Evolutionary conservation across 768 basidiomycete genomes (phyloP), one percentile per base, ranked within the genome.

Genomic region (Clathrus columnatus): DNA sequence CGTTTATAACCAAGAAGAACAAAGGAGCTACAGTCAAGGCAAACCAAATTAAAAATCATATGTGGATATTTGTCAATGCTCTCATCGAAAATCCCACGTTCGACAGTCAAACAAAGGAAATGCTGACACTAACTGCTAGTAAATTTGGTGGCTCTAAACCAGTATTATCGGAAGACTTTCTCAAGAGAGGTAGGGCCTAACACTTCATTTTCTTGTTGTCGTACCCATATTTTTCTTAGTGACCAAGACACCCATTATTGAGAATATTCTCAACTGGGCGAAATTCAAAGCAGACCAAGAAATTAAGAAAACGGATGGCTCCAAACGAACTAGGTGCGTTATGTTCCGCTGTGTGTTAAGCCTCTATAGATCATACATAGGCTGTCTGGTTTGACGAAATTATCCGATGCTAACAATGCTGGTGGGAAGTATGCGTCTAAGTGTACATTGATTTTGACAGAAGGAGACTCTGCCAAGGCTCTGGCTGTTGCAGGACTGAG

Each of bases 51-150:
- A 95, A 91, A 76, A 93, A 87, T 64, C 94, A 99, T 66, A 92
- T 99, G 84, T 94, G 91, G 91, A 79, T 99, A 52, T 99, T 98
- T 64, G 84, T 99, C 65, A 98, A 97, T 64, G 83, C 91, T 14
- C 75, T 96, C 58, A 85, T 99, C 61, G 94, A 95, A 72, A 99
- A 99, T 65, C 95, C 96, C 7, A 91, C 92, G 0, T 99, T 99
- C 70, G 95, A 99, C 77, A 93, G 91, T 77, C 96, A 99, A 70
- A 97, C 96, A 32, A 99, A 99, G 73, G 96, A 99, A 68, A 87
- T 84, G 4, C 72, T 99, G 61, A 98, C 94, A 1, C 72, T 97
- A 45, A 83, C 85, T 2, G 73, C 85, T 18, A 84, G 82, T 27
- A 95, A 95, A 69, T 99, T 98, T 65, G 91, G 93, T 8, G 65